These are phyloP conservation scores for Tolypocladium sp. DNA, from an alignment of 2,329 filamentous ascomycete genomes.

Conservation along the genomic window DNA sequence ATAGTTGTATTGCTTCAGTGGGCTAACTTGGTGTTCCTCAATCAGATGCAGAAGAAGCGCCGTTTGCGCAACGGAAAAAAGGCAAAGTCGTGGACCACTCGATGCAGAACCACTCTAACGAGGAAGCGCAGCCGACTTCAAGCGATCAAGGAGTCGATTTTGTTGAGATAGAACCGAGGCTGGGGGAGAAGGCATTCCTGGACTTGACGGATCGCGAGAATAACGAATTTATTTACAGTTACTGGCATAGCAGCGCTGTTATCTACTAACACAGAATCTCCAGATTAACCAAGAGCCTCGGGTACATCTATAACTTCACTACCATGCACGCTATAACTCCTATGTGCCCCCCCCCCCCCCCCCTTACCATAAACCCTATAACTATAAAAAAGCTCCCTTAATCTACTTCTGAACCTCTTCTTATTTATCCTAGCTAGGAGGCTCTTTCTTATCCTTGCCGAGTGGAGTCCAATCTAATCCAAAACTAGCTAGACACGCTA, in stretches of 20 bases:
- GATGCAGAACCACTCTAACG: conserved; percentile 37
- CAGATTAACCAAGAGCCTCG: too few species aligned
- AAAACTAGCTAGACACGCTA: neutral
- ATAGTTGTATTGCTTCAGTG: conserved; percentile 44
- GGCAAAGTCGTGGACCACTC: conserved; percentile 48
- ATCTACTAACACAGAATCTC: too few species aligned
- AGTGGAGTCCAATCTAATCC: neutral
- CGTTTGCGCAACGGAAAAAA: conserved; percentile 52
- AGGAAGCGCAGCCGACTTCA: too few species aligned
- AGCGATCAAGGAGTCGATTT: too few species aligned
- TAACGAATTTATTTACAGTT: conserved; percentile 59
- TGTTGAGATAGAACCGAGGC: conserved; percentile 27
- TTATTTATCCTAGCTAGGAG: too few species aligned
- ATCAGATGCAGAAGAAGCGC: conserved; percentile 44
- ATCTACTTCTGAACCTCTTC: too few species aligned
- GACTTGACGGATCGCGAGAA: conserved; percentile 59
- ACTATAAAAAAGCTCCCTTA: too few species aligned
- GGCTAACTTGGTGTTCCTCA: conserved; percentile 44
- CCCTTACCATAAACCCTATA: too few species aligned
- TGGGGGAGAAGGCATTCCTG: conserved; percentile 45
- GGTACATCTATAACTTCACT: too few species aligned
- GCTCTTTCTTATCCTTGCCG: neutral
- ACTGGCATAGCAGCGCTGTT: conserved; percentile 25
- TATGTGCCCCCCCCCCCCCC: too few species aligned
- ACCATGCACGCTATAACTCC: too few species aligned